A percentile compares a stretch with the other conserved stretches of the same genome.
These are phyloP conservation scores for Plicaturopsis crispa DNA, from an alignment of 768 basidiomycete species.

Conservation along the genomic window DNA sequence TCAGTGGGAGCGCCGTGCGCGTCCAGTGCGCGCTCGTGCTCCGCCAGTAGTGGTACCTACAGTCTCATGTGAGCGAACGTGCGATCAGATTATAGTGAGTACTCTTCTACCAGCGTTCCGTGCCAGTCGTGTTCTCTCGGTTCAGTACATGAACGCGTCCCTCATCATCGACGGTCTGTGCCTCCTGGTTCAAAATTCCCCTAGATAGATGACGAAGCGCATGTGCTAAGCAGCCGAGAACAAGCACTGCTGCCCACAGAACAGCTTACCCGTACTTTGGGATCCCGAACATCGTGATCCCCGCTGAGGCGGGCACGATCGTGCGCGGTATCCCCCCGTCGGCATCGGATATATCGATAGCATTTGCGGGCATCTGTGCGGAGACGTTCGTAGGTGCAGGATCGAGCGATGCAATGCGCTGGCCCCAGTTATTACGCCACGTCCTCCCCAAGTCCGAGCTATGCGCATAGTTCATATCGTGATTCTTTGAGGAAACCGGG, in stretches of 20 bases:
- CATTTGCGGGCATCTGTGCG: conserved; percentile 12
- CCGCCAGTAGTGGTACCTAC: conserved; percentile 13
- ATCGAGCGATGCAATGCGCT: conserved; percentile 18
- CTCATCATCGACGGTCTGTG: conserved; percentile 20
- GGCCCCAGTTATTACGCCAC: conserved; percentile 30
- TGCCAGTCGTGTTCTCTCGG: conserved; percentile 27
- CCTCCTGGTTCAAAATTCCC: conserved; percentile 26
- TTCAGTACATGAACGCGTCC: conserved; percentile 25
- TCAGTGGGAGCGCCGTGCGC: conserved; percentile 22
- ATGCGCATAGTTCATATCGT: conserved; percentile 26
- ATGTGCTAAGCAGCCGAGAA: conserved; percentile 1
- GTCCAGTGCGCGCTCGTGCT: conserved; percentile 18
- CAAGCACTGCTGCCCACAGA: neutral
- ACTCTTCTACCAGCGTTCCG: conserved; percentile 20
- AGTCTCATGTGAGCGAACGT: neutral
- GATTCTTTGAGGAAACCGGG: conserved; percentile 18
- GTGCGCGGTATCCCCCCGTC: no score
- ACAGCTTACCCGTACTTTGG: conserved; percentile 25
- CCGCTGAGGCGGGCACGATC: conserved; percentile 24
- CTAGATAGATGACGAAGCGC: no score
- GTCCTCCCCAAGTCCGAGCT: conserved; percentile 21
- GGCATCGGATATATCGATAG: no score
- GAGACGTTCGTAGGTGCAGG: neutral
- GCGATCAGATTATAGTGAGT: neutral
- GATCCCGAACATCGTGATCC: conserved; percentile 26